A percentile compares a stretch with the other conserved stretches of the same genome.
These are phyloP conservation scores for Podospora australis DNA, from an alignment of 495 filamentous ascomycete genomes.

Conservation along the genomic window DNA sequence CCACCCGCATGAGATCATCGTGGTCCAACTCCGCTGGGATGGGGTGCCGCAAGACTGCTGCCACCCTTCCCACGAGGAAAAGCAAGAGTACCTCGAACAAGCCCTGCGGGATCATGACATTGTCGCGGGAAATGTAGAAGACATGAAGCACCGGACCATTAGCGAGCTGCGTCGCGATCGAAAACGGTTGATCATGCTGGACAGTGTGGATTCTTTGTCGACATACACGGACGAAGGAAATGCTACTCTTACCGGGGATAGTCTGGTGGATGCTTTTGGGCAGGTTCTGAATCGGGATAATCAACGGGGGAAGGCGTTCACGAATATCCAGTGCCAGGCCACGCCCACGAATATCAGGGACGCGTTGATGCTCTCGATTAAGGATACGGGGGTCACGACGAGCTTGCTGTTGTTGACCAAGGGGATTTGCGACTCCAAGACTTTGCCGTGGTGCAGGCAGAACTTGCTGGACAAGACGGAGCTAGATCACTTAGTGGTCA, in stretches of 20 bases:
- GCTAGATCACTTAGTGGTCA: constrained; percentile 35
- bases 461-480: constrained; percentile 33
- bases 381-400: constrained; percentile 36
- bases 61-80: constrained; percentile 36
- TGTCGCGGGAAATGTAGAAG: constrained; percentile 27
- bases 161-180: constrained; percentile 32
- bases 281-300: constrained; percentile 29
- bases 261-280: constrained; percentile 39
- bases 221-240: constrained; percentile 49
- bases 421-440: constrained; percentile 44
- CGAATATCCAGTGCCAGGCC: constrained; percentile 49
- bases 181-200: constrained; percentile 44
- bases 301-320: constrained; percentile 35
- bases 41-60: constrained; percentile 44
- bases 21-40: constrained; percentile 49
- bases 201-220: constrained; percentile 37
- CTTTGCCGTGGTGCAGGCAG: constrained; percentile 41
- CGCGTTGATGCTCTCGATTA: constrained; percentile 40
- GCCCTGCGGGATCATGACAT: constrained; percentile 26
- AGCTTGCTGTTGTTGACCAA: constrained; percentile 45
- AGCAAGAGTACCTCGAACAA: constrained; percentile 32
- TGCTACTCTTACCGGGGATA: constrained; percentile 42
- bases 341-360: constrained; percentile 46
- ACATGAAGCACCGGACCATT: constrained; percentile 33
- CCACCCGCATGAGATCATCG: constrained; percentile 44